Conservation (phyloP, 2,329 filamentous ascomycete genomes). For the Aspergillus awamori region DNA sequence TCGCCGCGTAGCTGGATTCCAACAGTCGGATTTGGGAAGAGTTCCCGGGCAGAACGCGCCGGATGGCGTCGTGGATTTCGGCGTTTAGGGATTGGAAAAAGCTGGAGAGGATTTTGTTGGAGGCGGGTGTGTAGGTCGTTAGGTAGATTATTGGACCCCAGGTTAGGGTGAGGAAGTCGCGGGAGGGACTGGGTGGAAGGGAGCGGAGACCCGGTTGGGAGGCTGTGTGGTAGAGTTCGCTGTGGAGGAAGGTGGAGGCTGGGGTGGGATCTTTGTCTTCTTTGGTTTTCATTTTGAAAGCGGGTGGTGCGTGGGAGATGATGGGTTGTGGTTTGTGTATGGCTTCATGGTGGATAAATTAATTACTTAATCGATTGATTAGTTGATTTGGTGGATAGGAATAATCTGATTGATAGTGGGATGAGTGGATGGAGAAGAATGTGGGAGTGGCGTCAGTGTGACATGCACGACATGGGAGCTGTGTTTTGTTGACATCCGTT, state of each 20-base stretch:
- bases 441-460: constrained; percentile 2
- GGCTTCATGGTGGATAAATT: background rate
- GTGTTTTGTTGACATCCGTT: background rate
- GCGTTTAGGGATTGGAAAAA: constrained; percentile 57
- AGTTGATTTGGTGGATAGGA: background rate
- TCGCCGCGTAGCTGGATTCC: constrained; percentile 30
- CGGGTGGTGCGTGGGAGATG: background rate
- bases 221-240: constrained; percentile 32
- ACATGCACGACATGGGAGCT: background rate
- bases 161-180: constrained; percentile 33
- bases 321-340: too few relatives aligned
- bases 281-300: background rate
- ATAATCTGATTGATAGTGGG: background rate
- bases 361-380: background rate
- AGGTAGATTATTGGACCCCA: constrained; percentile 36
- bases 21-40: constrained; percentile 23
- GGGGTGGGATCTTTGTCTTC: constrained; percentile 12
- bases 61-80: constrained; percentile 50
- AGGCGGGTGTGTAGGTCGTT: constrained; percentile 31
- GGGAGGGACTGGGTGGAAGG: constrained; percentile 28
- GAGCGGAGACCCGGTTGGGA: constrained; percentile 30
- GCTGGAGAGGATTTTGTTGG: constrained; percentile 56
- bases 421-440: too few relatives aligned
- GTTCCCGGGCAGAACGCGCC: constrained; percentile 24
- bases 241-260: constrained; percentile 29